These are phyloP conservation scores for Boletellus deceptivus DNA, from an alignment of 1,284 basidiomycete genomes.

Conservation along the genomic window DNA sequence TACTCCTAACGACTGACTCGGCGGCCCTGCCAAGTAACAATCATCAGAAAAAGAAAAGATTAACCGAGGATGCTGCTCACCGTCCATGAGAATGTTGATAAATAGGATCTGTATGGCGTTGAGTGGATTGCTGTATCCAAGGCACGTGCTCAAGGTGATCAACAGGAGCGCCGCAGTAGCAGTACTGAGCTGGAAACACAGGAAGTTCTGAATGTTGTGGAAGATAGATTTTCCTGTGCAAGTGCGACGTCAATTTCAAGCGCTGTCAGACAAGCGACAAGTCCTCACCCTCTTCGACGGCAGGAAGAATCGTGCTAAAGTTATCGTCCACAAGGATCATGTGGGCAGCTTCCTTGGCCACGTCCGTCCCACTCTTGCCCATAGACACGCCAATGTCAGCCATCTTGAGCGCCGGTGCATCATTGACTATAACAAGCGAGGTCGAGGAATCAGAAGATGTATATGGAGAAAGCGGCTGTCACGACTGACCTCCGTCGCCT, in stretches of 20 bases:
- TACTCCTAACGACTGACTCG: conserved; percentile 93
- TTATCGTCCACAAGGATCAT: conserved; percentile 98
- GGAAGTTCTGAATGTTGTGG: conserved; percentile 98
- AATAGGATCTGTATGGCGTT: conserved; percentile 99
- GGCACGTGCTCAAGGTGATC: conserved; percentile 90
- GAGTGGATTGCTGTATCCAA: conserved; percentile 87
- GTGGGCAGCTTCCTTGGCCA: conserved; percentile 97
- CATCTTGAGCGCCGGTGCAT: conserved; percentile 96
- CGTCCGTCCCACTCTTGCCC: conserved; percentile 96
- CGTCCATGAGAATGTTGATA: conserved; percentile 99
- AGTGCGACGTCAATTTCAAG: background rate
- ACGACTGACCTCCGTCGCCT: conserved; percentile 74
- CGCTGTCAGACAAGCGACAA: background rate
- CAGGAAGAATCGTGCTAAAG: conserved; percentile 91
- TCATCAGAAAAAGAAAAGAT: conserved; percentile 6
- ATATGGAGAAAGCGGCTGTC: background rate
- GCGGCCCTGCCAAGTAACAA: conserved; percentile 62
- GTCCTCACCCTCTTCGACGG: conserved; percentile 85
- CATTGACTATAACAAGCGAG: conserved; percentile 67
- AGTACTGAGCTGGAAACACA: conserved; percentile 95
- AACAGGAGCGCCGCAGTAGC: conserved; percentile 93
- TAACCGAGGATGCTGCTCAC: conserved; percentile 39
- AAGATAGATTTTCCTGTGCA: conserved; percentile 88
- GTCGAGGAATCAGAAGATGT: no score
- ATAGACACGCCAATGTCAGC: conserved; percentile 98